Percentiles rank a stretch among this genome's conserved stretches.
Conservation (phyloP, 306 rosid species). For the Purshia tridentata region DNA sequence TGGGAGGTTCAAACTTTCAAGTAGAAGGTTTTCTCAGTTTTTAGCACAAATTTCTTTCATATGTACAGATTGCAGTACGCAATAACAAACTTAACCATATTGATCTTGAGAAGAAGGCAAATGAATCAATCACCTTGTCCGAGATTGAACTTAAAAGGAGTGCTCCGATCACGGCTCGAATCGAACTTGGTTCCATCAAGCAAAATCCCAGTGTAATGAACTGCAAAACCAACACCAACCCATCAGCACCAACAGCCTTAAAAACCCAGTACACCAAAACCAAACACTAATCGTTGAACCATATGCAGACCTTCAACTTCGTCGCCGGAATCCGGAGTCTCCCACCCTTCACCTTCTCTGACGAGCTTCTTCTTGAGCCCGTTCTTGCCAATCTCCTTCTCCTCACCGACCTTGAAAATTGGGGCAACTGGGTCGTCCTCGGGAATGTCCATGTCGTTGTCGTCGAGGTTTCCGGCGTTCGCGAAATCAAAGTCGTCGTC, state of each 20-base stretch:
- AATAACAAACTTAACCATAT: neutral
- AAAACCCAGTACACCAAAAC: neutral
- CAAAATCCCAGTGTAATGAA: conserved; percentile 80
- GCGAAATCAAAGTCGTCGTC: conserved; percentile 60
- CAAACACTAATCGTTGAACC: neutral
- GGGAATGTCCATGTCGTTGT: conserved; percentile 45
- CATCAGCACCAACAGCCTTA: neutral
- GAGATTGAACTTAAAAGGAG: conserved; percentile 72
- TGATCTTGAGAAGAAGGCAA: no score
- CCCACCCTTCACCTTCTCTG: conserved; percentile 80
- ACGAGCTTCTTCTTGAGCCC: conserved; percentile 78
- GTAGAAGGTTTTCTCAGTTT: neutral
- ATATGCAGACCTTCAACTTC: conserved; percentile 65
- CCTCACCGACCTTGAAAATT: conserved; percentile 62
- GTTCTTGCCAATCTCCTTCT: conserved; percentile 65
- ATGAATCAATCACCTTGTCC: conserved; percentile 52
- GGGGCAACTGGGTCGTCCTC: conserved; percentile 26
- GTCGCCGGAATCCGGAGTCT: conserved; percentile 59
- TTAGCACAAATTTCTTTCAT: neutral
- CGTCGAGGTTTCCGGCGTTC: conserved; percentile 1
- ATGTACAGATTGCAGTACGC: neutral
- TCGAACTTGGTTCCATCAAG: conserved; percentile 80
- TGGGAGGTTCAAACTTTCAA: no score
- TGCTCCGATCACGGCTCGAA: conserved; percentile 75
- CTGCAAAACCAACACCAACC: conserved; percentile 30